Percentiles rank a stretch among this genome's conserved stretches.
phyloP scores from a whole-genome alignment of 148 eudicot species.

The Gaultheria prostrata region DNA sequence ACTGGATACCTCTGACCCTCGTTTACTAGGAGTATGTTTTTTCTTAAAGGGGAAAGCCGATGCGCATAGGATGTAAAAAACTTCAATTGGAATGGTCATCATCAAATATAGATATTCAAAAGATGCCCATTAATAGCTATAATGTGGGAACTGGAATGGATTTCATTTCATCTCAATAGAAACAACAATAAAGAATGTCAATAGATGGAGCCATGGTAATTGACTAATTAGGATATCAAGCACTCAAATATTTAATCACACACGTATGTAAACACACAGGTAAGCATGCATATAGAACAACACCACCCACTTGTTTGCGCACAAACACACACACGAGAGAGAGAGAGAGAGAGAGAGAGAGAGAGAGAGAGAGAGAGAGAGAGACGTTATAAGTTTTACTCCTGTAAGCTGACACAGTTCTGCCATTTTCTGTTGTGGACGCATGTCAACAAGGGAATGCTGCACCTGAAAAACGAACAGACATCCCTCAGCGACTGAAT shows the following conservation, averaged over 20 bases:
- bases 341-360: slow-evolving; percentile 9
- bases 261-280: not conserved
- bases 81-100: not conserved
- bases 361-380: slow-evolving; percentile 36
- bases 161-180: not conserved
- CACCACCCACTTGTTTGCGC: not conserved
- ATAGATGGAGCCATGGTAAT: not conserved
- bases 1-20: not conserved
- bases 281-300: not conserved
- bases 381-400: slow-evolving; percentile 94
- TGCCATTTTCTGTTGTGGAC: slow-evolving; percentile 96
- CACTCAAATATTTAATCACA: not conserved
- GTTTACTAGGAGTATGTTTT: too few relatives aligned
- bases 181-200: not conserved
- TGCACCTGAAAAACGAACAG: slow-evolving; percentile 65
- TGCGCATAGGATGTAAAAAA: not conserved
- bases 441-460: slow-evolving; percentile 97
- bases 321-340: not conserved
- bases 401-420: slow-evolving; percentile 92
- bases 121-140: not conserved
- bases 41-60: not conserved
- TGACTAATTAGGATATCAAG: not conserved
- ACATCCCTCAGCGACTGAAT: not conserved
- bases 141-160: not conserved
- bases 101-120: not conserved